Evolutionary conservation across 2,329 filamentous ascomycete species (phyloP).

Genomic region (Ramularia endophylla): DNA sequence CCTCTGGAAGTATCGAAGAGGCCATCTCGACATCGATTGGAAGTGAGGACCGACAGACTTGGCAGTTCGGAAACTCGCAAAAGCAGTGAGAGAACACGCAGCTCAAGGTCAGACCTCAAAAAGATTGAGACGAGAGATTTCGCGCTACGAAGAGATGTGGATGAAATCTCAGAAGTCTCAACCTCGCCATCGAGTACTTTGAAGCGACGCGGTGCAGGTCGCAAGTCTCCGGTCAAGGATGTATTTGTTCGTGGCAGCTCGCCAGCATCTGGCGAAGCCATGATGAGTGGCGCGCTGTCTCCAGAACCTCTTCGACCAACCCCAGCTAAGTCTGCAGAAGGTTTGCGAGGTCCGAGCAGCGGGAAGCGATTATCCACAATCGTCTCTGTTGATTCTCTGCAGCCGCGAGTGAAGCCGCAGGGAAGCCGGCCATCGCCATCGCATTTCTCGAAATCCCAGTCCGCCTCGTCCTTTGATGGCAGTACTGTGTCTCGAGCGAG

Average conservation of each 20-base stretch:
- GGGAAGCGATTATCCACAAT: slow-evolving; percentile 55
- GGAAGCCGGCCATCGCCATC: neutral
- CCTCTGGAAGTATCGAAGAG: slow-evolving; percentile 23
- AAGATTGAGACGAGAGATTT: slow-evolving; percentile 9
- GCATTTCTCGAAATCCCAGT: slow-evolving; percentile 29
- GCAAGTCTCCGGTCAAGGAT: slow-evolving; percentile 37
- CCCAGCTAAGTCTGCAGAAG: slow-evolving; percentile 6
- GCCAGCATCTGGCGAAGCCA: slow-evolving; percentile 8
- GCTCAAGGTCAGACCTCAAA: slow-evolving; percentile 18
- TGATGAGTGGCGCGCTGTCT: slow-evolving; percentile 17
- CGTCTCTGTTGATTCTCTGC: slow-evolving; percentile 50
- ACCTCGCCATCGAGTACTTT: slow-evolving; percentile 23
- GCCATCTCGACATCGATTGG: neutral
- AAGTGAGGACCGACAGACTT: no score
- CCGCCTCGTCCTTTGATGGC: slow-evolving; percentile 18
- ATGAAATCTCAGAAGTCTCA: slow-evolving; percentile 6
- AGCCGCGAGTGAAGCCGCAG: slow-evolving; percentile 7
- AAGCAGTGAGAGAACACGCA: slow-evolving; percentile 17
- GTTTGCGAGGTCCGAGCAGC: slow-evolving; percentile 37
- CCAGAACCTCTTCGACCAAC: neutral
- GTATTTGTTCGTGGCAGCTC: slow-evolving; percentile 14
- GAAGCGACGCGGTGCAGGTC: slow-evolving; percentile 31
- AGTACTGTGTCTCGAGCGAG: slow-evolving; percentile 22
- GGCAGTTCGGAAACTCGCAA: slow-evolving; percentile 6
- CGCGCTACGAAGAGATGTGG: neutral